Conservation (phyloP, 257 asterid genomes). For the Solanum pennellii region DNA sequence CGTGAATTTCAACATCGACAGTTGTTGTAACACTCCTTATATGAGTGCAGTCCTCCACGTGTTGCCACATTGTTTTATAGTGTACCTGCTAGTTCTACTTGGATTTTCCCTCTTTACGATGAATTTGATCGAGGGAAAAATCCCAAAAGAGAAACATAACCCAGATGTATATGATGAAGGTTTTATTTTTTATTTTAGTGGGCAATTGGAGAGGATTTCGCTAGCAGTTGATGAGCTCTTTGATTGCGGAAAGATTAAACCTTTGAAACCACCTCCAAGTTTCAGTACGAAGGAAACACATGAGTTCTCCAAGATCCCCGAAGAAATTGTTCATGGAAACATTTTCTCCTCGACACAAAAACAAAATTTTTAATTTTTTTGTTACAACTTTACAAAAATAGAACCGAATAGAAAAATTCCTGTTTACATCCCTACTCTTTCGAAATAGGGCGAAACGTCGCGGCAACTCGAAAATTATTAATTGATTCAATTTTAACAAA, state of each 20-base stretch:
- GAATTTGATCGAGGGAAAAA: conserved; percentile 51
- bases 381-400: conserved; percentile 41
- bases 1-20: conserved; percentile 30
- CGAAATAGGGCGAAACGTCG: no score
- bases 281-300: conserved; percentile 8
- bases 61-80: conserved; percentile 36
- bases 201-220: conserved; percentile 33
- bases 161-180: conserved; percentile 19
- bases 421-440: no score
- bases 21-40: conserved; percentile 44
- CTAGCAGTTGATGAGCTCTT: conserved; percentile 62
- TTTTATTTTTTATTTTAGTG: conserved; percentile 75
- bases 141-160: conserved; percentile 18
- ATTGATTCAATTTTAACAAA: no score
- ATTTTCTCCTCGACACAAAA: conserved; percentile 31
- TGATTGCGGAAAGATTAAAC: conserved; percentile 72
- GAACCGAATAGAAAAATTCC: conserved; percentile 4
- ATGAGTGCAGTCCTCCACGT: conserved; percentile 49
- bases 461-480: no score
- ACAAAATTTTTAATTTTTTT: conserved; percentile 42
- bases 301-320: conserved; percentile 53
- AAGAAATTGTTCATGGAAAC: conserved; percentile 21
- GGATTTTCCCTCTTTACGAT: conserved; percentile 26
- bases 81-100: conserved; percentile 53
- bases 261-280: conserved; percentile 66